Conservation (phyloP, 805 yeast genomes). For the Candida corydali region DNA sequence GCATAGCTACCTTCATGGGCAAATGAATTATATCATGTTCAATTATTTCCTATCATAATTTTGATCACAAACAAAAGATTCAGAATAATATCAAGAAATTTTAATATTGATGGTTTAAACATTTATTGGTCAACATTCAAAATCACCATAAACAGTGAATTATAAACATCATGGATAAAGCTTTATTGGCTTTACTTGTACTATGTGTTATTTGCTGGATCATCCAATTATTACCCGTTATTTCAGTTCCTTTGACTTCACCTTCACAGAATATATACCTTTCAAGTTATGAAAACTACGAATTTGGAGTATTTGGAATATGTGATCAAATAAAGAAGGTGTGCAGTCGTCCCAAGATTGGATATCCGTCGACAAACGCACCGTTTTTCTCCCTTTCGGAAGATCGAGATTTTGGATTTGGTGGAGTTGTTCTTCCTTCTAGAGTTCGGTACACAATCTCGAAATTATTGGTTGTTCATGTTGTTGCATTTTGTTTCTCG, state of each 20-base stretch:
- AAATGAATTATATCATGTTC: too few relatives aligned
- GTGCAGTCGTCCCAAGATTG: slow-evolving; percentile 34
- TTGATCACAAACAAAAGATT: too few relatives aligned
- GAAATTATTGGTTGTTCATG: slow-evolving; percentile 39
- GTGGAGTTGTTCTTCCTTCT: slow-evolving; percentile 36
- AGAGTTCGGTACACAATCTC: slow-evolving; percentile 36
- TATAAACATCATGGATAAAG: slow-evolving; percentile 30
- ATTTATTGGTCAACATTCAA: too few relatives aligned
- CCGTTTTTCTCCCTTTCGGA: slow-evolving; percentile 11
- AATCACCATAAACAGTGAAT: too few relatives aligned
- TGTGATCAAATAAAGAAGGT: slow-evolving; percentile 24
- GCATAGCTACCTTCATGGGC: too few relatives aligned
- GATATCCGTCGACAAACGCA: slow-evolving; percentile 27
- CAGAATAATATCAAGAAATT: too few relatives aligned
- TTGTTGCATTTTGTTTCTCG: slow-evolving; percentile 33
- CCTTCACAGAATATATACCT: slow-evolving; percentile 21
- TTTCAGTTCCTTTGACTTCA: slow-evolving; percentile 41
- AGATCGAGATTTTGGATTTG: slow-evolving; percentile 6
- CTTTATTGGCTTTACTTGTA: slow-evolving; percentile 23
- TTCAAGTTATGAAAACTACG: slow-evolving; percentile 26
- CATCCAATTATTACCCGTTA: slow-evolving; percentile 36
- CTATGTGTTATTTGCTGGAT: slow-evolving; percentile 23
- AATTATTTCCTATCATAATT: too few relatives aligned
- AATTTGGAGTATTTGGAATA: slow-evolving; percentile 44
- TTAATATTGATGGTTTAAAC: too few relatives aligned